These are phyloP conservation scores for Pholiota conissans DNA, from an alignment of 768 basidiomycete genomes.

Conservation along the genomic window DNA sequence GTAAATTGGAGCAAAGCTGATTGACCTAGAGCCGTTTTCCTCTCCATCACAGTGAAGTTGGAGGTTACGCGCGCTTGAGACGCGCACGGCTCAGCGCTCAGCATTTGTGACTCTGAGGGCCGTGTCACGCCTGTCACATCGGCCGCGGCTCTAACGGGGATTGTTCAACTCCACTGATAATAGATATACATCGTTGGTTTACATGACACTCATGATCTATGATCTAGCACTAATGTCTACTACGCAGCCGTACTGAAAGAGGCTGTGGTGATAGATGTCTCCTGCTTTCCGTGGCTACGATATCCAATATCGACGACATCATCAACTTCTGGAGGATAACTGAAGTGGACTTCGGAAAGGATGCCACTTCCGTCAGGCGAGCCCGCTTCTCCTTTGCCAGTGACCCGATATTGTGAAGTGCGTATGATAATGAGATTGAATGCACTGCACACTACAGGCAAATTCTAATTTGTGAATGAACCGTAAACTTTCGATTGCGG, in stretches of 20 bases:
- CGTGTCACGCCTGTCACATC: no score
- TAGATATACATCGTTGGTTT: no score
- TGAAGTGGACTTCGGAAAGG: background rate
- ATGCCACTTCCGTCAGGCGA: background rate
- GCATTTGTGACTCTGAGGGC: no score
- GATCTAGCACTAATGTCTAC: background rate
- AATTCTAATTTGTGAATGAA: conserved; percentile 2
- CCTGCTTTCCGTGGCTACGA: background rate
- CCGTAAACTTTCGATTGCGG: background rate
- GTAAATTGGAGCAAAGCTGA: no score
- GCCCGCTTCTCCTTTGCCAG: background rate
- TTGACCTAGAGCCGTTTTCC: no score
- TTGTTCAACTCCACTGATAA: no score
- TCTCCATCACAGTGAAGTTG: no score
- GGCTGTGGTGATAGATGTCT: background rate
- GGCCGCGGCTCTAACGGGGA: no score
- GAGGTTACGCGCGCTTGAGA: no score
- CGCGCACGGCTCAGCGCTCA: no score
- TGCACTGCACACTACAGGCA: conserved; percentile 14
- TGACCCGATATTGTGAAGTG: conserved; percentile 1
- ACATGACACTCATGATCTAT: no score
- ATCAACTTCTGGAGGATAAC: background rate
- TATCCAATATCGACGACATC: background rate
- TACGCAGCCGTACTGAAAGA: background rate
- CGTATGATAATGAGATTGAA: conserved; percentile 18